Conservation (phyloP, 192 early-diverging fungal species). For the Podila horticola region DNA sequence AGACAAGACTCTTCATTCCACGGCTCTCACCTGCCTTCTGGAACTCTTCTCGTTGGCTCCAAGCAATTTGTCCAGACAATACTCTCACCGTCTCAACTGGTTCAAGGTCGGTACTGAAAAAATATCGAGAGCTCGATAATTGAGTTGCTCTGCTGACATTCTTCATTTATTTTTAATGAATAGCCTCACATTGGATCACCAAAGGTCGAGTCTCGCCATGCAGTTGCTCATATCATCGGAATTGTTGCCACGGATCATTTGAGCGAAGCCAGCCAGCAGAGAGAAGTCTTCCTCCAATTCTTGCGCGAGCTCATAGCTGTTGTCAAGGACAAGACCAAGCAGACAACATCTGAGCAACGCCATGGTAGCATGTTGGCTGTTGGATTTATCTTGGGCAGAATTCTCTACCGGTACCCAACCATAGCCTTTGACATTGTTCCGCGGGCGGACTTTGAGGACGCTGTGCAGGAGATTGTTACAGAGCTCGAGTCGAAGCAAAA, state of each 20-base stretch:
- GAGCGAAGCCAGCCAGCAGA: constrained; percentile 32
- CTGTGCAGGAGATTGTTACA: constrained; percentile 54
- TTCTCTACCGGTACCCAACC: constrained; percentile 64
- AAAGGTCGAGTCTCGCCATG: constrained; percentile 70
- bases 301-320: constrained; percentile 47
- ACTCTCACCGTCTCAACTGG: constrained; percentile 60
- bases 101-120: constrained; percentile 29
- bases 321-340: constrained; percentile 57
- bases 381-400: constrained; percentile 74
- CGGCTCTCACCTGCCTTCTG: constrained; percentile 69
- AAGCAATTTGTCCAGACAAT: constrained; percentile 60
- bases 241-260: constrained; percentile 73
- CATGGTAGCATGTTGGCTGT: constrained; percentile 76
- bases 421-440: constrained; percentile 52
- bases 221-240: constrained; percentile 77
- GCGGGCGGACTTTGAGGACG: constrained; percentile 19
- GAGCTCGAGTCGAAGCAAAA: constrained; percentile 64
- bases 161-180: constrained; percentile 17
- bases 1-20: constrained; percentile 73
- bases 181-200: constrained; percentile 65
- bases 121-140: neutral
- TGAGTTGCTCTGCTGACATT: neutral
- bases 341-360: constrained; percentile 64
- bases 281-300: constrained; percentile 47
- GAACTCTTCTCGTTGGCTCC: constrained; percentile 80